phyloP scores from a whole-genome alignment of 1,139 yeast genomes.

The Sugiyamaella xylanicola region DNA sequence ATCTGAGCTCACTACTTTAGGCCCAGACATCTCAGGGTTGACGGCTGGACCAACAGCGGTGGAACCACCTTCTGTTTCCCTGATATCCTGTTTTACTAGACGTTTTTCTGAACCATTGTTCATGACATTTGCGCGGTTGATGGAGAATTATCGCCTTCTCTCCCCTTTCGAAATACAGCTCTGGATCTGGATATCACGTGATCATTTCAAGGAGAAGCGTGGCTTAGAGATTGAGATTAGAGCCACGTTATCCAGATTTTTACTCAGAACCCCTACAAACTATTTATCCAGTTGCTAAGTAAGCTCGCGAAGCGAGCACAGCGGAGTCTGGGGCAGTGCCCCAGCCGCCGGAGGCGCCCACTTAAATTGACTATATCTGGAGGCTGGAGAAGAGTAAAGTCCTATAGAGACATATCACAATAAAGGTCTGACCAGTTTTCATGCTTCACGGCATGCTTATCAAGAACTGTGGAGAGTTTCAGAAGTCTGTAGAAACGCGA shows the following conservation, averaged over 20 bases:
- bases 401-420: not conserved
- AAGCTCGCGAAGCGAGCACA: not conserved
- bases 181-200: too few species aligned
- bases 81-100: not conserved
- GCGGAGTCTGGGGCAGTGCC: not conserved
- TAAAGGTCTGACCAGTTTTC: not conserved
- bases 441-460: not conserved
- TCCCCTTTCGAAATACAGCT: too few species aligned
- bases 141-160: too few species aligned
- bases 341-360: too few species aligned
- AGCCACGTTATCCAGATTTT: too few species aligned
- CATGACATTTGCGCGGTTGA: not conserved
- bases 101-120: not conserved
- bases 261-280: too few species aligned
- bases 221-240: too few species aligned
- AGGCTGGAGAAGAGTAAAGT: not conserved
- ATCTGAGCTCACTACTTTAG: constrained; percentile 23
- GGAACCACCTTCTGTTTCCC: not conserved
- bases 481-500: not conserved
- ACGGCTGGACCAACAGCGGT: too few species aligned
- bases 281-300: too few species aligned
- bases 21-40: constrained; percentile 15
- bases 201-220: too few species aligned
- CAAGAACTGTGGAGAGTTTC: not conserved
- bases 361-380: not conserved